Base-by-base conservation (phyloP, 2,329 filamentous ascomycete species). In the Diaporthe capsici region DNA sequence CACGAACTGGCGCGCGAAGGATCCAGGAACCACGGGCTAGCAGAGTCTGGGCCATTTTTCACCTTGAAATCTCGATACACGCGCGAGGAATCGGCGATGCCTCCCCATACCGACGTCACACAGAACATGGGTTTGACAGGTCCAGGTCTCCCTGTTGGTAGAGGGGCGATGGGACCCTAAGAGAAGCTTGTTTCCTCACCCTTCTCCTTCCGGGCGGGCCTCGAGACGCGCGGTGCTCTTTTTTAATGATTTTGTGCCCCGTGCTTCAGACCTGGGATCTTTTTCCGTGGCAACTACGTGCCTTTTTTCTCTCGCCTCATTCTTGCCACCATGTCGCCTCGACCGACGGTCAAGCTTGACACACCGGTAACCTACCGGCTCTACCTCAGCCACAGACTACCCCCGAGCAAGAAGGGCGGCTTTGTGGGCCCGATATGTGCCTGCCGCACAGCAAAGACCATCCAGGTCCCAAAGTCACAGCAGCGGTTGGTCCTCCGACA, bases 301-400 rank as follows among this genome's bases (percentile, higher is more conserved):
- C 65, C 65, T 6, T 39, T 68, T 63, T 44, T 44, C 28, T 37
- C 13, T 53, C 13, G 8, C 22, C 65, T 49, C n/a, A 8, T 13
- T 34, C 47, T 68, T 68, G 65, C 65, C 65, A 68, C 47, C 31
- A 68, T 68, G 65, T 68, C 65, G 34, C 65, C 65, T 31, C 47
- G 34, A 15, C 65, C 65, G 39, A n/a, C 49, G 4, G 47, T 68
- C 65, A 68, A 68, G 4, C 65, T 68, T 39, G 65, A 68, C 47
- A 68, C 65, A 9, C 47, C 47, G 13, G 65, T 68, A 17, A 53
- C 65, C 15, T 68, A 53, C 34, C 65, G 65, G 22, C 31, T 68
- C 15, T 68, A 68, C 34, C 47, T 68, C 22, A 68, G 65, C 65
- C 65, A 53, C 65, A 68, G 65, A 28, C 34, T 68, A 25, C 65